Percentiles rank a stretch among this genome's conserved stretches.
Conservation (phyloP, 192 early-diverging fungal genomes). For the Linnemannia schmuckeri region DNA sequence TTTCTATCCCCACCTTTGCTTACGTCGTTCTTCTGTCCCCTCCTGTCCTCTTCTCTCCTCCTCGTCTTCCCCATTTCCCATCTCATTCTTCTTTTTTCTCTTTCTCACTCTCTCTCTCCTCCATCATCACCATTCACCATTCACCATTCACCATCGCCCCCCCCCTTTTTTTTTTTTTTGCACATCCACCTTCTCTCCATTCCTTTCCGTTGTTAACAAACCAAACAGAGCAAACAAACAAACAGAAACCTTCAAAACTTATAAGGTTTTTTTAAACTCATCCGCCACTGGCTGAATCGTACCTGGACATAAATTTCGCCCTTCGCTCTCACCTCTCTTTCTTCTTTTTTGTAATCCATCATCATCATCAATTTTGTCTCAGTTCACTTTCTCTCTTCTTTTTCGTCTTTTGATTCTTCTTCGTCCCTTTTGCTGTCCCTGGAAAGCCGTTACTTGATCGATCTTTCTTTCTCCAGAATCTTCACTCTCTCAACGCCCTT, state of each 20-base stretch:
- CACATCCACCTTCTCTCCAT: background rate
- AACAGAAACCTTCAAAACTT: background rate
- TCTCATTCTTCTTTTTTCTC: background rate
- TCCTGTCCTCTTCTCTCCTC: background rate
- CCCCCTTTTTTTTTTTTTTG: background rate
- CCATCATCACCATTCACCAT: background rate
- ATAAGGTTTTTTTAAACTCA: background rate
- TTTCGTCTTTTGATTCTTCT: no score
- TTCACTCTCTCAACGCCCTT: no score
- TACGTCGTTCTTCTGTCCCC: background rate
- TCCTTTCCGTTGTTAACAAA: background rate
- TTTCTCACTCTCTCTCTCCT: background rate
- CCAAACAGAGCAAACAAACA: background rate
- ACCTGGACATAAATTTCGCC: background rate
- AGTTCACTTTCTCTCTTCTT: background rate
- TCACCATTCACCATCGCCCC: no score
- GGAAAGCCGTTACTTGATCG: background rate
- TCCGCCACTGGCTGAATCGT: background rate
- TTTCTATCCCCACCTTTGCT: no score
- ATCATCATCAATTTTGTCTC: background rate
- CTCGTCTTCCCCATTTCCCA: background rate
- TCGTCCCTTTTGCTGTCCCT: background rate
- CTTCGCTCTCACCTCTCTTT: background rate
- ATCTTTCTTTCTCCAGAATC: no score
- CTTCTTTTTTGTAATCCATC: background rate